phyloP scores from a whole-genome alignment of 2,329 filamentous ascomycete genomes.

The Alternaria burnsii region DNA sequence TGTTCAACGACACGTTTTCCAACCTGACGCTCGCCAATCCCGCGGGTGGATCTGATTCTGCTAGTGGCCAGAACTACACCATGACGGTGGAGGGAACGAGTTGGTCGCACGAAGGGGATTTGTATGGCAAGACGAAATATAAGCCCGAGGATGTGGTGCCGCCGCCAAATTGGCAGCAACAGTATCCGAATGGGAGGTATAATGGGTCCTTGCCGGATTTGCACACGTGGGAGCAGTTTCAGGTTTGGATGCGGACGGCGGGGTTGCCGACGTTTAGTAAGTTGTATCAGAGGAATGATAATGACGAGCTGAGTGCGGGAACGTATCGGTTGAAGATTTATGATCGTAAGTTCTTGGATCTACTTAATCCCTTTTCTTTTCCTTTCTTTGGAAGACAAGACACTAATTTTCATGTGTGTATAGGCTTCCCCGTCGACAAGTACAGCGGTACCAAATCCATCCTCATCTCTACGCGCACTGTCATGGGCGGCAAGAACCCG shows the following conservation, averaged over 20 bases:
- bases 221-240: constrained; percentile 81
- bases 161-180: constrained; percentile 82
- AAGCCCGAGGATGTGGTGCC: constrained; percentile 72
- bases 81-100: constrained; percentile 85
- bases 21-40: constrained; percentile 70
- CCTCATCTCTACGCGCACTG: constrained; percentile 85
- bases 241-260: constrained; percentile 99
- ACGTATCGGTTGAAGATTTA: constrained; percentile 79
- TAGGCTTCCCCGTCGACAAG: constrained; percentile 80
- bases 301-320: constrained; percentile 70
- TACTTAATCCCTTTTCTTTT: background rate
- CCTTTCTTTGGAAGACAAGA: background rate
- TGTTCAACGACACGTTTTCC: constrained; percentile 92
- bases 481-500: constrained; percentile 93
- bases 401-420: too few relatives aligned
- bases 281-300: constrained; percentile 84
- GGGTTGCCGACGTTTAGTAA: constrained; percentile 96
- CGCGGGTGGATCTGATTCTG: constrained; percentile 36
- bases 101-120: constrained; percentile 81
- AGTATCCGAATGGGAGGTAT: constrained; percentile 74
- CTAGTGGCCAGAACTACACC: constrained; percentile 62
- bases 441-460: constrained; percentile 92
- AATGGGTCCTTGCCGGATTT: constrained; percentile 74
- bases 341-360: constrained; percentile 68
- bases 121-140: constrained; percentile 79